Percentiles rank a stretch among this genome's conserved stretches.
Evolutionary conservation across 2,329 filamentous ascomycete species (phyloP).

Genomic region (Pleurostoma richardsiae): DNA sequence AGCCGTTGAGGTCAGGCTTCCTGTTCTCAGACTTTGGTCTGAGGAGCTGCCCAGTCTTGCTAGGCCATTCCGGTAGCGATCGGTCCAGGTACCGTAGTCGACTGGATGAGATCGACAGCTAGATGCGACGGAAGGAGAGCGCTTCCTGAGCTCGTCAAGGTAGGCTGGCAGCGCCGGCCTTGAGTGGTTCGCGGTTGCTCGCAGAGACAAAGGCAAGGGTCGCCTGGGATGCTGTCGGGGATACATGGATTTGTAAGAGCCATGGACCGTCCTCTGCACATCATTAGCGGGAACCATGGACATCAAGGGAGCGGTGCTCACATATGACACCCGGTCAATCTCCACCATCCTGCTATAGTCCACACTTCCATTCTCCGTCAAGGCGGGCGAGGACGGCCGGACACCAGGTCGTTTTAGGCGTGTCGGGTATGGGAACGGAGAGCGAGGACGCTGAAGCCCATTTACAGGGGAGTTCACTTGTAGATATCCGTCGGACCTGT

Average conservation of each 20-base stretch:
- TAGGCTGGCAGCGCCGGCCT: conserved; percentile 25
- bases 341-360: conserved; percentile 47
- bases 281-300: background rate
- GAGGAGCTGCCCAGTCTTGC: conserved; percentile 21
- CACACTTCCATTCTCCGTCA: conserved; percentile 39
- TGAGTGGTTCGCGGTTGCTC: conserved; percentile 33
- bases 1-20: conserved; percentile 44
- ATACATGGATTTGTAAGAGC: conserved; percentile 32
- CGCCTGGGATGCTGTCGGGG: conserved; percentile 25
- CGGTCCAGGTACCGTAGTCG: conserved; percentile 1
- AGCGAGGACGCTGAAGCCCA: conserved; percentile 45
- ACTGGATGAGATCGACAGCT: conserved; percentile 11
- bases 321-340: conserved; percentile 41
- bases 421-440: conserved; percentile 54
- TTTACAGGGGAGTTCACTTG: background rate
- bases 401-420: conserved; percentile 50
- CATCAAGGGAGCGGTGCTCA: conserved; percentile 19
- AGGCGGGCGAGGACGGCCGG: conserved; percentile 41
- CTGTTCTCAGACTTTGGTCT: conserved; percentile 33
- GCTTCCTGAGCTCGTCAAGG: no score
- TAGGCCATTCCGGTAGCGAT: conserved; percentile 1
- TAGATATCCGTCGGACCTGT: conserved; percentile 1
- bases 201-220: conserved; percentile 30
- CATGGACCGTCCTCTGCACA: conserved; percentile 39
- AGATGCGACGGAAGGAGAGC: background rate